Base-by-base conservation (phyloP, 257 asterid species). In the Agastache rugosa region DNA sequence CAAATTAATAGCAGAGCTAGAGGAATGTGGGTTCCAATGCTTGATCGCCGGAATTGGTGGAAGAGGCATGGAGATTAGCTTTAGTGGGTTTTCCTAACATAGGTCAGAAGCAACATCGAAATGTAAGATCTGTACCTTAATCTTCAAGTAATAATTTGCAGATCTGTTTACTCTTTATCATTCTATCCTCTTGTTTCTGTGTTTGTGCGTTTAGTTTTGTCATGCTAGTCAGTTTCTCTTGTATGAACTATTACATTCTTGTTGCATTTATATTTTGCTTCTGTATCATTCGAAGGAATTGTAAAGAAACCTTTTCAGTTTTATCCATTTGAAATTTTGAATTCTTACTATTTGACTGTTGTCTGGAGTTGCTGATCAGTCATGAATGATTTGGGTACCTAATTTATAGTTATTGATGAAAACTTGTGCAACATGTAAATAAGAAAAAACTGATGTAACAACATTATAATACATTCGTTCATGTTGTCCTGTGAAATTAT, bases 31-130 rank as follows among this genome's bases (percentile, higher is more conserved):
- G 41, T 94, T 88, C 82, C 91, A 91, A 23, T 91, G 97, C 81
- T 75, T 94, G 69, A 84, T 81, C 41, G 97, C 97, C 11, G 98
- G 95, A 60, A 94, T 92, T 41, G 98, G 98, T 31, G 98, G 97
- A 69, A 78, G 84, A 25, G 98, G 97, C 76, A 70, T 91, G 87
- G 97, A 94, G 69, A 72, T 91, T 60, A 85, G 93, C 80, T 88
- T 85, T 68, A 86, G 83, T 23, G 85, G 93, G 45, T 72, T 82
- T 44, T 83, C 91, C 66, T 88, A 78, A 85, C 78, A 59, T 59
- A 25, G 61, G 62, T 72, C 54, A 65, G 48, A 34, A 77, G 72
- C 55, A 66, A 48, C 63, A 50, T 11, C 58, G 35, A 25, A 69
- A 16, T 70, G 79, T 84, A 75, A 80, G 83, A 74, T 74, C 42